phyloP scores from a whole-genome alignment of 2,329 filamentous ascomycete species.

The Alternaria sp. region DNA sequence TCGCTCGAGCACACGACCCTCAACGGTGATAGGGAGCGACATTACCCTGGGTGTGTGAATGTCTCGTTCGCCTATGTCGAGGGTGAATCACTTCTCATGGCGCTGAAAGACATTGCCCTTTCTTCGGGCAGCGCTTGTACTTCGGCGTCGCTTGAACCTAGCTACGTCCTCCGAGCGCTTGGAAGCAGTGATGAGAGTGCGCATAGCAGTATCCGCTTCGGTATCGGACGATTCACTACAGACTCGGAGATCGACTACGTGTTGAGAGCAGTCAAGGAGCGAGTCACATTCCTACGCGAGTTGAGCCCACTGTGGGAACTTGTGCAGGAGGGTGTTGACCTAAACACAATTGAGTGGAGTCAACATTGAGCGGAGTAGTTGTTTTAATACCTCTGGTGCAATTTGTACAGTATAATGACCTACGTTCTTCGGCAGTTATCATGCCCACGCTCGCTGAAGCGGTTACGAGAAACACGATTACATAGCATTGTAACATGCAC shows the following conservation, averaged over 20 bases:
- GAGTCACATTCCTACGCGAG: conserved; percentile 92
- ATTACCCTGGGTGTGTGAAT: conserved; percentile 97
- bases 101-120: conserved; percentile 94
- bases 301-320: conserved; percentile 96
- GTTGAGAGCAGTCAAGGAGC: conserved; percentile 87
- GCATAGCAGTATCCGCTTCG: conserved; percentile 96
- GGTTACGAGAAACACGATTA: conserved; percentile 30
- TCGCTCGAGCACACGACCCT: conserved; percentile 90
- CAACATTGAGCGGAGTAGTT: conserved; percentile 72
- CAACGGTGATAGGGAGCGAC: conserved; percentile 82
- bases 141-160: conserved; percentile 93
- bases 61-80: conserved; percentile 99
- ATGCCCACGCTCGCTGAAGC: conserved; percentile 39
- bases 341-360: conserved; percentile 98
- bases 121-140: conserved; percentile 98
- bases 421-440: conserved; percentile 18
- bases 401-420: conserved; percentile 38
- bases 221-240: conserved; percentile 96
- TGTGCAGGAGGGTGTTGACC: conserved; percentile 93
- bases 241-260: conserved; percentile 97
- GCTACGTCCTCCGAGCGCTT: conserved; percentile 91
- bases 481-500: conserved; percentile 28
- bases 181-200: conserved; percentile 97
- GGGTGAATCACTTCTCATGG: conserved; percentile 97
- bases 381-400: conserved; percentile 24